Percentiles rank a stretch among this genome's conserved stretches.
These are phyloP conservation scores for Blastomyces gilchristii DNA, from an alignment of 2,329 filamentous ascomycete genomes.

Conservation along the genomic window DNA sequence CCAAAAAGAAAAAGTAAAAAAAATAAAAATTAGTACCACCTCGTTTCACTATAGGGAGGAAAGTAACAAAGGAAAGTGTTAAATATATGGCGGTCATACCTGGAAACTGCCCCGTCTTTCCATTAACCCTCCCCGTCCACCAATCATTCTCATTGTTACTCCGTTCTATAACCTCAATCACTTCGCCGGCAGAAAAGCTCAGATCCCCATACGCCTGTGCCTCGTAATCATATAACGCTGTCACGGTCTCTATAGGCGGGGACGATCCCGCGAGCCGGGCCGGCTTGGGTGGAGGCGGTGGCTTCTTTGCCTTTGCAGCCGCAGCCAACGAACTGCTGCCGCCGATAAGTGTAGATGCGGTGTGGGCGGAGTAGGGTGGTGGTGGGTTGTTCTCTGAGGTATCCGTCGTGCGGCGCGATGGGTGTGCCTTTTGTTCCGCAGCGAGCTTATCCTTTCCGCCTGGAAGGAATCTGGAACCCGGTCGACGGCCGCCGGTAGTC, in stretches of 20 bases:
- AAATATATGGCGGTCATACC: constrained; percentile 47
- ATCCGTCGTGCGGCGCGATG: constrained; percentile 27
- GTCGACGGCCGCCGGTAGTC: constrained; percentile 56
- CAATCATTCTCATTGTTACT: constrained; percentile 94
- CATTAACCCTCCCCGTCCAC: constrained; percentile 79
- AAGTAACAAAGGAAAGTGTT: not conserved
- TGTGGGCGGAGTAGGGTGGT: constrained; percentile 56
- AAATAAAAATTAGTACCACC: not conserved
- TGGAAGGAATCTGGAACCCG: constrained; percentile 24
- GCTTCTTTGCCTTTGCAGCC: constrained; percentile 56
- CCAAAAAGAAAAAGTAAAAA: not conserved
- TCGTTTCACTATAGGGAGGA: not conserved
- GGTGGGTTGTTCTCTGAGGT: constrained; percentile 51
- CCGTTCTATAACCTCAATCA: constrained; percentile 75
- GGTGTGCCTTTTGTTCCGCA: constrained; percentile 28
- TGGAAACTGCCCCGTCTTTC: constrained; percentile 83
- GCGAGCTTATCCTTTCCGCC: constrained; percentile 28
- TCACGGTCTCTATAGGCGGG: constrained; percentile 64
- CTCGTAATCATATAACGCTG: constrained; percentile 90
- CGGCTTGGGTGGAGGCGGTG: constrained; percentile 71
- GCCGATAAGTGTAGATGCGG: constrained; percentile 26
- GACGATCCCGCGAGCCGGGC: constrained; percentile 49
- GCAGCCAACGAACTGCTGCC: constrained; percentile 38
- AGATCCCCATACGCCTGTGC: constrained; percentile 91
- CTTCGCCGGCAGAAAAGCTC: constrained; percentile 77